Conservation (phyloP, 345 rosid genomes). For the Eucalyptus globulus region DNA sequence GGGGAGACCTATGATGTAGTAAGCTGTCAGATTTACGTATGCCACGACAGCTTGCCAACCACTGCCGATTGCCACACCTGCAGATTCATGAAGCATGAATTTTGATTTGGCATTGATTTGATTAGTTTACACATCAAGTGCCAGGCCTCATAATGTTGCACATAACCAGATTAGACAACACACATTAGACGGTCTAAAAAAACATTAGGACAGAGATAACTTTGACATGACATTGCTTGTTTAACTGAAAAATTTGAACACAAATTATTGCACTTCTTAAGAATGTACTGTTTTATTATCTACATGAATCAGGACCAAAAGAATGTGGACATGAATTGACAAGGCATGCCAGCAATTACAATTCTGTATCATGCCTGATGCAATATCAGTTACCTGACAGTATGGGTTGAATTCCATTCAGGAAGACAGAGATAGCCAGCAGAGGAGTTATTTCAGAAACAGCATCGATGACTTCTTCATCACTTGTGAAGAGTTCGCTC, state of each 20-base stretch:
- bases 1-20: conserved; percentile 83
- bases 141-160: not conserved
- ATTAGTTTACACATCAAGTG: not conserved
- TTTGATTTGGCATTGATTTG: not conserved
- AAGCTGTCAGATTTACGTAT: conserved; percentile 59
- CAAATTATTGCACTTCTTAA: not conserved
- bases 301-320: not conserved
- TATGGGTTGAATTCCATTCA: conserved; percentile 90
- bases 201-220: not conserved
- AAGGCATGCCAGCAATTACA: not conserved
- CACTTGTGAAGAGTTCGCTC: conserved; percentile 63
- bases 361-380: not conserved
- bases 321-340: not conserved
- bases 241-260: not conserved
- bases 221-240: not conserved
- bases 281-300: not conserved
- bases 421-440: conserved; percentile 72
- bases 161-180: not conserved
- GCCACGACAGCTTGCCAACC: conserved; percentile 95
- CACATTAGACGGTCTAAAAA: not conserved
- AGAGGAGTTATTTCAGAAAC: conserved; percentile 58
- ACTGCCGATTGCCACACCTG: conserved; percentile 92
- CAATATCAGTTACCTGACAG: conserved; percentile 45
- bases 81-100: not conserved
- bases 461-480: conserved; percentile 46